These are phyloP conservation scores for Coemansia nantahalensis DNA, from an alignment of 192 early-diverging fungal genomes.

Conservation along the genomic window DNA sequence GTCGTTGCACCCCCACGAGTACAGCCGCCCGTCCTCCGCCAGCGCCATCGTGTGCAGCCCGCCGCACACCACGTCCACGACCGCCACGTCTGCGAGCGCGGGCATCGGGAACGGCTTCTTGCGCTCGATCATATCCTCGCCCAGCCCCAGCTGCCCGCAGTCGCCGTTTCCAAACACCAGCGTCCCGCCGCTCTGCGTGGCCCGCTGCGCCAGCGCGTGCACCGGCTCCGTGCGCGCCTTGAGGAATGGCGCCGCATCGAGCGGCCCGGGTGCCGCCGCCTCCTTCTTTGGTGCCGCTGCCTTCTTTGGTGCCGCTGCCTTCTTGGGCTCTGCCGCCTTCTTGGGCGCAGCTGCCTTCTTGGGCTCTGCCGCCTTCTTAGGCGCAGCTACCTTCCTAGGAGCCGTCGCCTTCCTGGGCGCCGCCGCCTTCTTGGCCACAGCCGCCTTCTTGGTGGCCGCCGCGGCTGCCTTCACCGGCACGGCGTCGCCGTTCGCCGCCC, in stretches of 20 bases:
- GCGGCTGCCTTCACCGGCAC: constrained; percentile 15
- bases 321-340: constrained; percentile 1
- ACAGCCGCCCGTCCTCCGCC: constrained; percentile 70
- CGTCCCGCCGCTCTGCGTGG: constrained; percentile 42
- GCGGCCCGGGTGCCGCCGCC: neutral
- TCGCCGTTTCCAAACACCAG: constrained; percentile 89
- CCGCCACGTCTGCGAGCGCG: constrained; percentile 64
- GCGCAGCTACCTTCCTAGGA: constrained; percentile 14
- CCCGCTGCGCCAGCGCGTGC: constrained; percentile 24
- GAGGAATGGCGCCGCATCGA: constrained; percentile 29
- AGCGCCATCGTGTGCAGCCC: constrained; percentile 87
- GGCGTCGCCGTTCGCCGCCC: constrained; percentile 16
- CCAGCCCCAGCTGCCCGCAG: constrained; percentile 87
- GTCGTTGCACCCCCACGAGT: constrained; percentile 97
- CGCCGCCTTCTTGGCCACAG: neutral
- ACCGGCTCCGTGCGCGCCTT: constrained; percentile 32
- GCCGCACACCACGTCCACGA: constrained; percentile 79
- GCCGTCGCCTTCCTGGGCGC: neutral
- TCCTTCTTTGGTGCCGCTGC: neutral
- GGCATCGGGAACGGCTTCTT: constrained; percentile 70
- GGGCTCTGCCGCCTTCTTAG: constrained; percentile 9
- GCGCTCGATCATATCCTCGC: constrained; percentile 77
- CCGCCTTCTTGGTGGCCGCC: constrained; percentile 12
- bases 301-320: neutral
- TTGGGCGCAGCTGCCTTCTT: constrained; percentile 15